Base-by-base conservation (phyloP, 768 basidiomycete genomes). In the Lepiota subincarnata region DNA sequence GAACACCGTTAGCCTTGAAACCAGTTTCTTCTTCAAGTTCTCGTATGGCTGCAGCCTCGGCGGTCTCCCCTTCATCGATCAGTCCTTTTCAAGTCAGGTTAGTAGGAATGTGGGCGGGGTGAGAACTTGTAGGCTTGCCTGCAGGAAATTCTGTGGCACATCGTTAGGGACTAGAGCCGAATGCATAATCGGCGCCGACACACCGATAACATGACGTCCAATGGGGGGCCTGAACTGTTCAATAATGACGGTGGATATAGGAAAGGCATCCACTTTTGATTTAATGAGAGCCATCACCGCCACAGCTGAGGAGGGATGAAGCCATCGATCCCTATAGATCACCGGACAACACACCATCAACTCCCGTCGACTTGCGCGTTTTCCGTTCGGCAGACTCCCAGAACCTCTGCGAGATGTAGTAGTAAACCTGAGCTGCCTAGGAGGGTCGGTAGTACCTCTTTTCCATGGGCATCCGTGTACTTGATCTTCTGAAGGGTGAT, bases 11-110 rank as follows among this genome's bases (percentile, higher is more conserved):
- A 2, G 86, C 87, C 48, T 78, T 82, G 69, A 82, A 96, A 4
- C 95, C 95, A 2, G 95, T 97, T 68, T 98, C 96, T 70, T 98
- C 96, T 62, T 84, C 78, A 12, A 98, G 78, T 66, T 98, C 96
- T 18, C 96, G 82, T 35, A 93, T 76, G 0, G 94, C 95, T 1
- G 92, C 81, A 14, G 79, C 70, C 67, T 88, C 89, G 0, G 91
- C 76, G 0, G 86, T 82, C 73, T 98, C 96, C 0, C 83, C 83
- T 55, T 86, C 83, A 65, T 96, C 92, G 58, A 98, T 82, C 14
- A 98, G 70, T 26, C 95, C 92, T 82, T 55, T 5, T 31, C 7
- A 31, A 42, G 39, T 44, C 16, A 18, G 24, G 13, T 31, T 5
- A 12, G 36, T 49, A 13, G 58, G 10, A 47, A 34, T 8, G 8